A percentile compares a stretch with the other conserved stretches of the same genome.
Conservation (phyloP, 306 rosid species). For the Biancaea sappan region DNA sequence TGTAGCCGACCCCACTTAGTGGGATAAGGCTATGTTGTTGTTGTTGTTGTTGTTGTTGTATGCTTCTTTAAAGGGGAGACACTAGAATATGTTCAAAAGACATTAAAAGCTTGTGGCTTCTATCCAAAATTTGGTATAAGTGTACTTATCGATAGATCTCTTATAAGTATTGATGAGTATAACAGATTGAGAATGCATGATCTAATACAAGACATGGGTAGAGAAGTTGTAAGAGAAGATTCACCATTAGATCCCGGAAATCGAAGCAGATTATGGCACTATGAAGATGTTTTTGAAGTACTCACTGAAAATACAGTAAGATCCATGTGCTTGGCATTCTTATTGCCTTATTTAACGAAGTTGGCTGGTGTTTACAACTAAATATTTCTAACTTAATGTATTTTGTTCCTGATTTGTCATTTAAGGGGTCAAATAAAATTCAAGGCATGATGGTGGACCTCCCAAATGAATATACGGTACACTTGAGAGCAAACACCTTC, state of each 20-base stretch:
- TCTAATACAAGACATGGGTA: conserved; percentile 48
- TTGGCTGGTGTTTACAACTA: background rate
- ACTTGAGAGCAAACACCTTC: conserved; percentile 39
- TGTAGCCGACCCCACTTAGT: no score
- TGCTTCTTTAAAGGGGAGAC: conserved; percentile 43
- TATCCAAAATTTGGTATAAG: conserved; percentile 30
- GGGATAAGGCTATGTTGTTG: no score
- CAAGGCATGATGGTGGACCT: conserved; percentile 45
- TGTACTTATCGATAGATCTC: conserved; percentile 41
- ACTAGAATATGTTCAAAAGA: conserved; percentile 12
- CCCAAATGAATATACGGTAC: conserved; percentile 37
- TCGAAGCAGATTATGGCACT: conserved; percentile 43
- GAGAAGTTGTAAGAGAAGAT: conserved; percentile 42
- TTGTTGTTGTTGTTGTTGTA: conserved; percentile 42
- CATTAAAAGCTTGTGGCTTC: conserved; percentile 36
- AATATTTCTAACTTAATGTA: background rate
- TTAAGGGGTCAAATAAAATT: conserved; percentile 38
- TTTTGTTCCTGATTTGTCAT: background rate
- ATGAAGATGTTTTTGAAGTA: conserved; percentile 41
- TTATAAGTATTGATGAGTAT: conserved; percentile 28
- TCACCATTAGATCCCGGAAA: conserved; percentile 42
- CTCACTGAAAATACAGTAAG: conserved; percentile 39
- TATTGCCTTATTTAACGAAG: background rate
- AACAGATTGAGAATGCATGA: conserved; percentile 48
- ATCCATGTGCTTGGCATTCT: background rate